phyloP scores from a whole-genome alignment of 2,329 filamentous ascomycete species.

The Nigrospora oryzae region DNA sequence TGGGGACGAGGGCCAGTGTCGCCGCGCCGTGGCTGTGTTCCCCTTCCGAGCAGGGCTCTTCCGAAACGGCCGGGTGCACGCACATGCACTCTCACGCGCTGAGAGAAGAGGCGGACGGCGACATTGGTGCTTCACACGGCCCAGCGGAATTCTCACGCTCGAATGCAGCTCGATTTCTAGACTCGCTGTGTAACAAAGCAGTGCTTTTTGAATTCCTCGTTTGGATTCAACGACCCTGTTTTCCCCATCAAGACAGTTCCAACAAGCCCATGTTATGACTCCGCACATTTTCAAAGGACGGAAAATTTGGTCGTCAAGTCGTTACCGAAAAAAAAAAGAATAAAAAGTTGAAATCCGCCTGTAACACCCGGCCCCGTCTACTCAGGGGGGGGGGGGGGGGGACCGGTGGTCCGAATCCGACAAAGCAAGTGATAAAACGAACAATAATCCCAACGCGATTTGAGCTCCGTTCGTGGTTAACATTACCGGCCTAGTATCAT shows the following conservation, averaged over 20 bases:
- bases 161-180: neutral
- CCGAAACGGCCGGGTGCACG: too few relatives aligned
- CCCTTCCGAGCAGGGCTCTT: too few relatives aligned
- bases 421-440: constrained; percentile 13
- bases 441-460: constrained; percentile 12
- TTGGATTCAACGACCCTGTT: neutral
- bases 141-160: too few relatives aligned
- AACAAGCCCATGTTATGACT: constrained; percentile 24
- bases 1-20: too few relatives aligned
- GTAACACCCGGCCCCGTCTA: neutral
- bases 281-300: constrained; percentile 26
- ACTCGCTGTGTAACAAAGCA: constrained; percentile 1
- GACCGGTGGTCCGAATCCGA: constrained; percentile 4
- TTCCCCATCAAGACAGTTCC: constrained; percentile 19
- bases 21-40: too few relatives aligned
- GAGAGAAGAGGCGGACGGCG: too few relatives aligned
- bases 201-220: neutral
- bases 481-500: constrained; percentile 23
- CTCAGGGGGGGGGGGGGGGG: too few relatives aligned
- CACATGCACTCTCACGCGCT: too few relatives aligned
- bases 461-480: constrained; percentile 22
- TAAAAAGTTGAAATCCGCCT: too few relatives aligned
- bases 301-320: constrained; percentile 24
- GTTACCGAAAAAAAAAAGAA: constrained; percentile 19
- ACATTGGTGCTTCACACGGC: too few relatives aligned